phyloP scores from a whole-genome alignment of 768 basidiomycete species.

The Lyophyllum shimeji region DNA sequence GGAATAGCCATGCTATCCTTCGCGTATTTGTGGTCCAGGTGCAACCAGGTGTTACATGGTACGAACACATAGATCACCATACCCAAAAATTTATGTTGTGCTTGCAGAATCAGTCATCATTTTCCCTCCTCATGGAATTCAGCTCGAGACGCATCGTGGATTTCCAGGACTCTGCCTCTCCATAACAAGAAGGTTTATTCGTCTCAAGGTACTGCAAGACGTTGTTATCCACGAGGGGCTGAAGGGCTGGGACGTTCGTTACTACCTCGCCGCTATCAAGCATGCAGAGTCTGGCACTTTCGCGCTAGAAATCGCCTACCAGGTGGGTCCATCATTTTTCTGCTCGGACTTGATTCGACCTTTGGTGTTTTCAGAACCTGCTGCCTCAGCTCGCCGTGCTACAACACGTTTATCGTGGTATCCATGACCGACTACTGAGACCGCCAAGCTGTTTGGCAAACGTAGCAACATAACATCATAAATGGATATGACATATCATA shows the following conservation, averaged over 20 bases:
- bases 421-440: constrained; percentile 45
- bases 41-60: constrained; percentile 9
- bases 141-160: constrained; percentile 71
- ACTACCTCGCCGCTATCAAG: constrained; percentile 57
- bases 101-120: constrained; percentile 66
- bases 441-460: constrained; percentile 4
- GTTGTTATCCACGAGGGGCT: constrained; percentile 76
- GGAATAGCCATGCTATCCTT: not conserved
- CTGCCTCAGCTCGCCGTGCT: constrained; percentile 65
- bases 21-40: constrained; percentile 4
- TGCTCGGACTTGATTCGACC: not conserved
- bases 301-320: constrained; percentile 54
- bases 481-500: not conserved
- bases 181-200: constrained; percentile 57
- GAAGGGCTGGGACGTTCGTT: constrained; percentile 68
- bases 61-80: not conserved
- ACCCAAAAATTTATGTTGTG: not conserved
- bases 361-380: constrained; percentile 47
- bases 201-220: constrained; percentile 51
- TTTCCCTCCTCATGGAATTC: constrained; percentile 69
- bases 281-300: constrained; percentile 25
- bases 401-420: constrained; percentile 55
- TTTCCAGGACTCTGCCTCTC: constrained; percentile 38
- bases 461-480: not conserved
- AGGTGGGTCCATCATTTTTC: constrained; percentile 39